Conservation (phyloP, 441 rosid genomes). For the Pelargonium fulgidum region DNA sequence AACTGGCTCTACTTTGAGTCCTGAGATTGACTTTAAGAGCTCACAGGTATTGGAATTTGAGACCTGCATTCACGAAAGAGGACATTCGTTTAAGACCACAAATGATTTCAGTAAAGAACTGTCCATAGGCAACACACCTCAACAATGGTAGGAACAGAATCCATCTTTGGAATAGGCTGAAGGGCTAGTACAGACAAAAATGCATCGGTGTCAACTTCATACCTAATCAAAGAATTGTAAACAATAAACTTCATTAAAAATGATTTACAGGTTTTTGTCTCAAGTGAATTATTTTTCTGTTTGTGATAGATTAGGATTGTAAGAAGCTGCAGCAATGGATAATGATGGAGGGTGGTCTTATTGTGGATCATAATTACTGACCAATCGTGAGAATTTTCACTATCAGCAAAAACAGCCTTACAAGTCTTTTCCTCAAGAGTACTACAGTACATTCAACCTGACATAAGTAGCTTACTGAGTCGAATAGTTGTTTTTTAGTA, state of each 20-base stretch:
- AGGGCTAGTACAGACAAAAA: conserved; percentile 91
- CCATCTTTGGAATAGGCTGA: conserved; percentile 68
- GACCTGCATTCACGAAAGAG: conserved; percentile 46
- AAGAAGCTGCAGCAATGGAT: too few species aligned
- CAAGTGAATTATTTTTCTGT: conserved; percentile 14
- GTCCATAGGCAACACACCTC: conserved; percentile 49
- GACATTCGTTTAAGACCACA: conserved; percentile 12
- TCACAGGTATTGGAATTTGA: conserved; percentile 73
- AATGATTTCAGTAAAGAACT: neutral
- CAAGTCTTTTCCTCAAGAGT: too few species aligned
- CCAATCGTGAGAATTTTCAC: too few species aligned
- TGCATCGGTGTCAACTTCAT: conserved; percentile 87
- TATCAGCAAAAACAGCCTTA: too few species aligned
- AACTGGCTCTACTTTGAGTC: conserved; percentile 80
- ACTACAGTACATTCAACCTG: too few species aligned
- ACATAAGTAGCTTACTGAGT: too few species aligned
- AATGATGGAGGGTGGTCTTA: too few species aligned
- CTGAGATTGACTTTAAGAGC: conserved; percentile 77
- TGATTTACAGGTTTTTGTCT: neutral
- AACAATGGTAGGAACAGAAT: conserved; percentile 78
- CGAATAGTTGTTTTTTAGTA: too few species aligned
- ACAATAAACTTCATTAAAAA: conserved; percentile 19
- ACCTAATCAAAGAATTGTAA: conserved; percentile 44
- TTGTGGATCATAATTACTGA: too few species aligned
- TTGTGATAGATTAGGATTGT: too few species aligned